Conservation (phyloP, 2,329 filamentous ascomycete species). For the Byssoonygena ceratinophila region DNA sequence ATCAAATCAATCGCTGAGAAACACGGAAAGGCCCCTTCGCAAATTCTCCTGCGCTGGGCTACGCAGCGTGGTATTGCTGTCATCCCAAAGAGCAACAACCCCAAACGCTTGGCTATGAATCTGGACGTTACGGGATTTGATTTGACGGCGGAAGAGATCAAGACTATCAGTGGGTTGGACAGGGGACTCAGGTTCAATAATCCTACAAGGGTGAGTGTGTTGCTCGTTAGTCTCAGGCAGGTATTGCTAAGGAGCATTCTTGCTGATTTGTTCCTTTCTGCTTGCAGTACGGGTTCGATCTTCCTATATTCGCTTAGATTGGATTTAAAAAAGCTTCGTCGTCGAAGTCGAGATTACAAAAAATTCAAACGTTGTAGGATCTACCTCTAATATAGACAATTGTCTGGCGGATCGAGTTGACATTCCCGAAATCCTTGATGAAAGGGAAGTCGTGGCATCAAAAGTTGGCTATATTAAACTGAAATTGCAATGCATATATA, state of each 20-base stretch:
- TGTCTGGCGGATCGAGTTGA: too few species aligned
- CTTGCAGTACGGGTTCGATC: slow-evolving; percentile 38
- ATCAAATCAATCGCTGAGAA: slow-evolving; percentile 58
- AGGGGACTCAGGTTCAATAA: slow-evolving; percentile 64
- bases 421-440: too few species aligned
- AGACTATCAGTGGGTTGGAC: slow-evolving; percentile 56
- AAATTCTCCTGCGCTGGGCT: slow-evolving; percentile 77
- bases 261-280: slow-evolving; percentile 13
- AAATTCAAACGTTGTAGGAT: too few species aligned
- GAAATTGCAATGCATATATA: too few species aligned
- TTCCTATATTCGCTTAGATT: slow-evolving; percentile 42
- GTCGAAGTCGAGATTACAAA: too few species aligned
- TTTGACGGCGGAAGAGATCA: slow-evolving; percentile 54
- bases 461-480: too few species aligned
- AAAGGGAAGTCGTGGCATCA: too few species aligned
- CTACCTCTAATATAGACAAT: too few species aligned
- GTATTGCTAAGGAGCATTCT: background rate
- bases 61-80: slow-evolving; percentile 72
- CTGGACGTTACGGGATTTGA: slow-evolving; percentile 57
- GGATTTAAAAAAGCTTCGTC: background rate
- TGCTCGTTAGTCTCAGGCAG: background rate
- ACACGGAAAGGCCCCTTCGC: slow-evolving; percentile 61
- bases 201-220: slow-evolving; percentile 49
- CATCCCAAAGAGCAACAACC: slow-evolving; percentile 65
- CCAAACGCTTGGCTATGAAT: slow-evolving; percentile 51